Conservation (phyloP, 331 rosid genomes). For the Quercus phellos region DNA sequence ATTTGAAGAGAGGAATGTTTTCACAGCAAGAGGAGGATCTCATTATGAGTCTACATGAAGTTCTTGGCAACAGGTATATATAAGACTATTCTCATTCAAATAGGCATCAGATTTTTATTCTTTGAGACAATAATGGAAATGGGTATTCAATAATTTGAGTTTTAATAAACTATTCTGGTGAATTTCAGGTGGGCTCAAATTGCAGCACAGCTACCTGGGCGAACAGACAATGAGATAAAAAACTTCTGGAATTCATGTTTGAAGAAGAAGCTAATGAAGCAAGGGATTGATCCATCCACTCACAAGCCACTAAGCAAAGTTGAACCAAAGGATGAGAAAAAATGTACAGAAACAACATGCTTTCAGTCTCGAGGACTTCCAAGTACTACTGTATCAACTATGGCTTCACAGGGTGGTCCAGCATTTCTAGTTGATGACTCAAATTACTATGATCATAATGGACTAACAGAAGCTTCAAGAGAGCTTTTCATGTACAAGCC, state of each 20-base stretch:
- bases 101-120: too few species aligned
- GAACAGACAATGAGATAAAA: slow-evolving; percentile 95
- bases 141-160: neutral
- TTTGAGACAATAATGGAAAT: neutral
- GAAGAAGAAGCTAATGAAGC: slow-evolving; percentile 91
- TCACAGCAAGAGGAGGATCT: slow-evolving; percentile 86
- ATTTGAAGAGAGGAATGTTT: slow-evolving; percentile 90
- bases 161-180: neutral
- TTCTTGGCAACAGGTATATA: slow-evolving; percentile 75
- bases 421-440: slow-evolving; percentile 48
- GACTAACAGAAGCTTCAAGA: slow-evolving; percentile 37
- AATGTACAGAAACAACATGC: slow-evolving; percentile 33
- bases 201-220: slow-evolving; percentile 93
- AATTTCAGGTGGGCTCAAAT: slow-evolving; percentile 92
- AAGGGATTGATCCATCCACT: slow-evolving; percentile 90
- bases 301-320: slow-evolving; percentile 63
- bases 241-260: slow-evolving; percentile 94
- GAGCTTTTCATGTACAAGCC: slow-evolving; percentile 35
- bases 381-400: slow-evolving; percentile 12
- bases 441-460: slow-evolving; percentile 29
- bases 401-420: slow-evolving; percentile 50
- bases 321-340: slow-evolving; percentile 39
- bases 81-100: neutral
- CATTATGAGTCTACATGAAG: slow-evolving; percentile 72
- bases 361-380: slow-evolving; percentile 28